Conservation (phyloP, 108 stramenopile species). For the Poteriospumella lacustris region DNA sequence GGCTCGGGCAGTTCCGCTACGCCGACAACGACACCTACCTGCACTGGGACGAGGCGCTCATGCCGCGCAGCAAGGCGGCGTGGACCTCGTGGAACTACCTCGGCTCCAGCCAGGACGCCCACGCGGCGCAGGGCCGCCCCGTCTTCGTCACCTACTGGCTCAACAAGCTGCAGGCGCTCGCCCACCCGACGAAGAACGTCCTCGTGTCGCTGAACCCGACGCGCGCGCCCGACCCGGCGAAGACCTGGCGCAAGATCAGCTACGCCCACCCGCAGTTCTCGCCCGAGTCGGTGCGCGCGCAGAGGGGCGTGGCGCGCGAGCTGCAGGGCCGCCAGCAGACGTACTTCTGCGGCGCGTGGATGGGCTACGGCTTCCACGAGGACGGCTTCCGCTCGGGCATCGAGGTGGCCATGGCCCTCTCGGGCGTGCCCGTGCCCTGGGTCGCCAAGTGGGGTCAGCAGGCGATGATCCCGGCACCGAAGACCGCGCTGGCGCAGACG, state of each 20-base stretch:
- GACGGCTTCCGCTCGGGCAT: conserved; percentile 82
- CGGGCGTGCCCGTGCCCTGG: conserved; percentile 67
- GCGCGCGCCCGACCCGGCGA: conserved; percentile 52
- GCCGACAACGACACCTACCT: conserved; percentile 76
- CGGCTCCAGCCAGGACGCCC: conserved; percentile 48
- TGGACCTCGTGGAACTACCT: conserved; percentile 93
- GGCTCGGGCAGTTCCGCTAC: conserved; percentile 54
- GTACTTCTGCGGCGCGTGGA: conserved; percentile 89
- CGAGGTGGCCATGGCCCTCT: conserved; percentile 64
- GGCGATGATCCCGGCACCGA: neutral
- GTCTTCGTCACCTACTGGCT: conserved; percentile 88
- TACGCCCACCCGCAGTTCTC: conserved; percentile 85
- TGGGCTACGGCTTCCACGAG: conserved; percentile 94
- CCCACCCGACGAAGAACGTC: conserved; percentile 58
- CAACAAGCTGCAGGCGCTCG: conserved; percentile 82
- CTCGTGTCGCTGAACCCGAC: conserved; percentile 91
- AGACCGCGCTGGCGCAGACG: neutral
- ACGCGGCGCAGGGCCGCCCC: conserved; percentile 34
- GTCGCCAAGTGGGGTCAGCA: neutral
- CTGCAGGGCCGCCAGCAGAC: conserved; percentile 71
- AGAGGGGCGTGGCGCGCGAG: conserved; percentile 51
- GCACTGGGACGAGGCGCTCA: conserved; percentile 78
- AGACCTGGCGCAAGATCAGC: conserved; percentile 49
- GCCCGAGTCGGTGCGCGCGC: conserved; percentile 58
- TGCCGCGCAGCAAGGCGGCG: conserved; percentile 70